Evolutionary conservation across 2,329 filamentous ascomycete genomes (phyloP).

Genomic region (Bipolaris gigantea): DNA sequence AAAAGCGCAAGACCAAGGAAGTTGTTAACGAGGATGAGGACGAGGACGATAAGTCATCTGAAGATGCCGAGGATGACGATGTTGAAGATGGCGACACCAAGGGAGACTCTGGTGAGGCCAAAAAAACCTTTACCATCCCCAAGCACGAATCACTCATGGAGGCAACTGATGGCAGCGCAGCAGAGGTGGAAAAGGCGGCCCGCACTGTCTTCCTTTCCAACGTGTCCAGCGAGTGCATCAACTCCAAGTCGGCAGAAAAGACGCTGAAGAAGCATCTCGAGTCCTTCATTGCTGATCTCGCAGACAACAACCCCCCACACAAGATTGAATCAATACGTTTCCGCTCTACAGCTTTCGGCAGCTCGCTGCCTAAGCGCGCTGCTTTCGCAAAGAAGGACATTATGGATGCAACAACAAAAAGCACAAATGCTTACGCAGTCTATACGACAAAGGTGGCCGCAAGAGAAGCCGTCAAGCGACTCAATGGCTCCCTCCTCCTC

Average conservation of each 20-base stretch:
- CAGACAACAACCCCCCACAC: slow-evolving; percentile 56
- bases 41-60: slow-evolving; percentile 22
- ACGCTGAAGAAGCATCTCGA: slow-evolving; percentile 73
- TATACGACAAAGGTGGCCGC: slow-evolving; percentile 77
- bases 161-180: slow-evolving; percentile 45
- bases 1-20: slow-evolving; percentile 42
- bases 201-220: slow-evolving; percentile 94
- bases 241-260: slow-evolving; percentile 79
- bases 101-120: slow-evolving; percentile 22
- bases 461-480: slow-evolving; percentile 70
- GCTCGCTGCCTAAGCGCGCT: slow-evolving; percentile 86
- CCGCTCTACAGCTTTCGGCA: slow-evolving; percentile 85
- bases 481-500: slow-evolving; percentile 84
- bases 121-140: slow-evolving; percentile 56
- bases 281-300: slow-evolving; percentile 66
- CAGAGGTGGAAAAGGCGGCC: slow-evolving; percentile 79
- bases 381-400: slow-evolving; percentile 88
- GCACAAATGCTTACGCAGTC: slow-evolving; percentile 91
- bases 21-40: slow-evolving; percentile 13
- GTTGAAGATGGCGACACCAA: slow-evolving; percentile 35
- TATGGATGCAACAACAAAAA: slow-evolving; percentile 88
- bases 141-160: slow-evolving; percentile 54
- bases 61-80: slow-evolving; percentile 45
- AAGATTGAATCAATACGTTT: slow-evolving; percentile 91
- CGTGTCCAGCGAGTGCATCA: slow-evolving; percentile 80